A percentile compares a stretch with the other conserved stretches of the same genome.
Conservation (phyloP, 2,329 filamentous ascomycete genomes). For the Emydomyces testavorans region DNA sequence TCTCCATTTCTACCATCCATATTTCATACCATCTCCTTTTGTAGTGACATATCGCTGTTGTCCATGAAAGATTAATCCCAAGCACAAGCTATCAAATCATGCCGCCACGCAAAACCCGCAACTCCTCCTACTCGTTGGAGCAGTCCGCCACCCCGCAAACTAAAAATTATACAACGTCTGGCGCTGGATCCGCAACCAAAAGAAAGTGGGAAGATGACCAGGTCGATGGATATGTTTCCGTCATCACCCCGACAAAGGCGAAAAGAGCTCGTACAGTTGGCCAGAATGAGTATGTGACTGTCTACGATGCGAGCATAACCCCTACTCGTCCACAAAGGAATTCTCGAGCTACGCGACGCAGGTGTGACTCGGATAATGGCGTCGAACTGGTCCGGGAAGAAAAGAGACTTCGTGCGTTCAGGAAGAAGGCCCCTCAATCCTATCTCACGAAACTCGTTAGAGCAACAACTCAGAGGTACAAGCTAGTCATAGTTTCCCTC, state of each 20-base stretch:
- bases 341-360: background rate
- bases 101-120: background rate
- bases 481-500: background rate
- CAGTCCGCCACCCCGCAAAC: background rate
- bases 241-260: background rate
- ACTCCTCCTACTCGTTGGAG: too few relatives aligned
- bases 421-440: constrained; percentile 34
- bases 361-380: background rate
- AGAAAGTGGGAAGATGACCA: constrained; percentile 1
- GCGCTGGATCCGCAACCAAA: background rate
- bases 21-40: background rate
- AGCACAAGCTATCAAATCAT: background rate
- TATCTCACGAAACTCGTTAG: constrained; percentile 40
- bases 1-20: background rate
- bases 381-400: constrained; percentile 16
- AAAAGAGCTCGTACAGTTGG: background rate
- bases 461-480: constrained; percentile 38
- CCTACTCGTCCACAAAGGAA: background rate
- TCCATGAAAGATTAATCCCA: background rate
- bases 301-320: background rate
- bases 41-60: background rate
- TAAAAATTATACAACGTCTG: background rate
- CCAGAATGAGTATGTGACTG: background rate
- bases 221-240: background rate
- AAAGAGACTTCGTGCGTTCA: constrained; percentile 34